Base-by-base conservation (phyloP, 345 rosid species). In the Populus alba region DNA sequence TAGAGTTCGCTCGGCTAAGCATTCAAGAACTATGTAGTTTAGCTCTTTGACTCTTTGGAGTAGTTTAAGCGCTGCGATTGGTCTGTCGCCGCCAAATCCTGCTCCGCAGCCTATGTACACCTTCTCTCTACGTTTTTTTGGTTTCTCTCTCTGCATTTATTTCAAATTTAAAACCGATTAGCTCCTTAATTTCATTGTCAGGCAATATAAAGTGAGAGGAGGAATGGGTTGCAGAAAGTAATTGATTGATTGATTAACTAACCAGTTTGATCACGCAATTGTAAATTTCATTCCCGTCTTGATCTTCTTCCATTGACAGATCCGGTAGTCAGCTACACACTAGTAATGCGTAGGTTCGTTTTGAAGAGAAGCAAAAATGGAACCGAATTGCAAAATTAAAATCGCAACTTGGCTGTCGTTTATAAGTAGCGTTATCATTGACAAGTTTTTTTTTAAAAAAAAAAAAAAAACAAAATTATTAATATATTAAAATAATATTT, bases 61-160 rank as follows among this genome's bases (percentile, higher is more conserved):
- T 88, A 95, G 79, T 88, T 90, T 95, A 27, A 90, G 89, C 51
- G 97, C 97, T 0, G 94, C 95, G 66, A 75, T 7, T 62, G 97
- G 93, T 79, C 98, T 85, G 86, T 93, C 95, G 18, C 98, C 97
- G 43, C 87, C 94, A 81, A 95, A 95, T 55, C 97, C 97, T 82
- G 98, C 97, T n/a, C 98, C 97, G 75, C 98, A 95, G 51, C 98
- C 98, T 29, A 93, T 84, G 81, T 76, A 85, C 38, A 93, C 95
- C 81, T 86, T 87, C 37, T 92, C 91, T 75, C 83, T 86, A 49
- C 92, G 82, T 78, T 89, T 88, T 70, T 55, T 71, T n/a, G 91
- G 93, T 71, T 87, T 87, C 76, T 65, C 79, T 79, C 97, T 85
- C 98, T 95, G 91, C 88, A 85, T 45, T 59, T 67, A 37, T 9